These are phyloP conservation scores for Lachnellula occidentalis DNA, from an alignment of 2,329 filamentous ascomycete genomes.

Conservation along the genomic window DNA sequence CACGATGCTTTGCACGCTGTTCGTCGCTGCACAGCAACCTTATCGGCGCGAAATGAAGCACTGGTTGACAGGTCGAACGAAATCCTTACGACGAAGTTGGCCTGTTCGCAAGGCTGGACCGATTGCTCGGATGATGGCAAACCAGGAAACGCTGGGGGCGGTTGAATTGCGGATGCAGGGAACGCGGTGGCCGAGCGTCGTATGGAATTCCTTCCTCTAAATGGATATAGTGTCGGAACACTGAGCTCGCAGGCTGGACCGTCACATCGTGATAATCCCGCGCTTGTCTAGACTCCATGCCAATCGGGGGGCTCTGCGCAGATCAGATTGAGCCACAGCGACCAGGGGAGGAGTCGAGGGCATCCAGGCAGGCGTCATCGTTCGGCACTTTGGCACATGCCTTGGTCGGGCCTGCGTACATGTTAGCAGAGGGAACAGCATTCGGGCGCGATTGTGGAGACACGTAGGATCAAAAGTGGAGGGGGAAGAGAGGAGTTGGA, in stretches of 20 bases:
- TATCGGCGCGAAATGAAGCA: slow-evolving; percentile 17
- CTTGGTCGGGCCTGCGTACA: slow-evolving; percentile 13
- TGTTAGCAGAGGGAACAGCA: slow-evolving; percentile 23
- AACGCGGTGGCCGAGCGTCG: slow-evolving; percentile 16
- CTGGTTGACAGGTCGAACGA: slow-evolving; percentile 15
- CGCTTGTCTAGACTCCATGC: slow-evolving; percentile 15
- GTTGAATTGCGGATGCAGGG: slow-evolving; percentile 15
- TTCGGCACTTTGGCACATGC: slow-evolving; percentile 17
- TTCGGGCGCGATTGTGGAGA: slow-evolving; percentile 26
- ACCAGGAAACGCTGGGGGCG: slow-evolving; percentile 12
- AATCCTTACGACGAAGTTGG: slow-evolving; percentile 3
- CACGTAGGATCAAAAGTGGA: slow-evolving; percentile 29
- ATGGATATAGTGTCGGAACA: slow-evolving; percentile 31
- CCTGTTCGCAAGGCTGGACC: slow-evolving; percentile 14
- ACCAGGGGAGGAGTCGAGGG: slow-evolving; percentile 9
- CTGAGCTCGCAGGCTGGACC: slow-evolving; percentile 9
- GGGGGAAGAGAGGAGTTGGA: slow-evolving; percentile 25
- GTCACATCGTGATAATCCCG: slow-evolving; percentile 10
- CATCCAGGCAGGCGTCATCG: slow-evolving; percentile 12
- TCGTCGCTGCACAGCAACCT: slow-evolving; percentile 16
- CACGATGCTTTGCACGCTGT: slow-evolving; percentile 21
- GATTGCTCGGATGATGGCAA: slow-evolving; percentile 13
- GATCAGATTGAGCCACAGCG: slow-evolving; percentile 16
- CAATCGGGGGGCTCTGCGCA: slow-evolving; percentile 17
- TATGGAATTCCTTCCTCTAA: slow-evolving; percentile 41